Base-by-base conservation (phyloP, 1,284 basidiomycete genomes). In the Porphyrellus sp. region DNA sequence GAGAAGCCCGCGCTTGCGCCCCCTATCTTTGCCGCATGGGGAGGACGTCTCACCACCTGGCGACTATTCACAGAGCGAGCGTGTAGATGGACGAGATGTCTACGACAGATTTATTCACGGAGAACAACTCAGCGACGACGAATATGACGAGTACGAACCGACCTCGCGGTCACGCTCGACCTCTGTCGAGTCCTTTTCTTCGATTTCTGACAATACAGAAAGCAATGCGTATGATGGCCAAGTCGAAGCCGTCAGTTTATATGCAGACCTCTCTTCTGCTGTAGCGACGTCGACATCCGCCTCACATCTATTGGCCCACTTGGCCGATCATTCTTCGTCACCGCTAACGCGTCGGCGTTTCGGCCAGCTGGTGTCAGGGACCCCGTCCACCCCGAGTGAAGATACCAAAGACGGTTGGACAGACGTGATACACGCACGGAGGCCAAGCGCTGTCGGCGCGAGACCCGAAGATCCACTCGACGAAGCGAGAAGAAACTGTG, bases 101-200 rank as follows among this genome's bases (percentile, higher is more conserved):
- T 88, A 88, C 63, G 65, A 69, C 41, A 74, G 78, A 35, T 89
- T 89, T 61, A 68, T 87, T 58, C 72, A 77, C 16, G 86, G 84
- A 15, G 85, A 87, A 55, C 70, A 74, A 27, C 73, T 88, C 9
- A 68, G 58, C 44, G 81, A 78, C 53, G 86, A 87, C 52, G 85
- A 86, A 43, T 83, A 82, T 8, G 76, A 76, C 23, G 78, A 78
- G 40, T 74, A 71, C 52, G 65, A 67, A 37, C 72, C 62, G 9
- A 42, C 33, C 31, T 49, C 52, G 27, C 57, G 51, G 9, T 60
- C 59, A 11, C 64, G 58, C 20, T 65, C 64, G 7, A 55, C 40
- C 39, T 70, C 67, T 16, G 30, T 52, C 30, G 60, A 63, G 4
- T 64, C 69, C 1, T 31, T 59, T 23, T 61, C 61, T 1, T 70